Percentiles rank a stretch among this genome's conserved stretches.
Conservation (phyloP, 352 stramenopile species). For the Peronospora farinosa region DNA sequence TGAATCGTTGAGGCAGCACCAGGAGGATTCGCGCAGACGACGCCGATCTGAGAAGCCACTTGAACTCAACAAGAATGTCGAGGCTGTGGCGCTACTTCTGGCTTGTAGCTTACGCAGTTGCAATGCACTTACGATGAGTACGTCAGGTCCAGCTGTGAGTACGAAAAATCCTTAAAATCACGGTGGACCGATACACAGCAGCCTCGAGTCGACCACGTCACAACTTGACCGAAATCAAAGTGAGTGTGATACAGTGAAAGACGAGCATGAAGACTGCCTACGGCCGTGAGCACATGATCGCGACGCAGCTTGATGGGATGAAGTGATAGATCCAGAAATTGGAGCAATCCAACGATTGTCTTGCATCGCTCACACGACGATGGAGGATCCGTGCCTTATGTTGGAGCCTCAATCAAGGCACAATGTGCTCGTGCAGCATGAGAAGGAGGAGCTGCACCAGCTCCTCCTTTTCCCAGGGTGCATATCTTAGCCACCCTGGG, state of each 20-base stretch:
- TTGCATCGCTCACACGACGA: slow-evolving; percentile 51
- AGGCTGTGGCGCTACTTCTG: slow-evolving; percentile 19
- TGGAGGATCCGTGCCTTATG: slow-evolving; percentile 50
- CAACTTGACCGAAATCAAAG: slow-evolving; percentile 33
- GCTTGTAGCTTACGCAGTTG: slow-evolving; percentile 39
- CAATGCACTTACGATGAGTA: slow-evolving; percentile 69
- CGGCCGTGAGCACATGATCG: slow-evolving; percentile 29
- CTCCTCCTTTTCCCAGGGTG: no score
- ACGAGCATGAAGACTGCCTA: slow-evolving; percentile 29
- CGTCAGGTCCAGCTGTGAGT: slow-evolving; percentile 66
- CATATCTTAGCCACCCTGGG: no score
- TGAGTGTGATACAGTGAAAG: slow-evolving; percentile 1
- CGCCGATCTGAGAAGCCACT: slow-evolving; percentile 1
- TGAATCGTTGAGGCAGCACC: slow-evolving; percentile 11
- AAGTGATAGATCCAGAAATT: slow-evolving; percentile 64
- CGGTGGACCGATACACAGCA: slow-evolving; percentile 41
- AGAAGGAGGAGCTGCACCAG: slow-evolving; percentile 63
- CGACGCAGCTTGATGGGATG: slow-evolving; percentile 40
- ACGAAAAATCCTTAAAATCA: slow-evolving; percentile 61
- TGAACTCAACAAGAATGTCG: slow-evolving; percentile 7
- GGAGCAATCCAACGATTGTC: slow-evolving; percentile 66
- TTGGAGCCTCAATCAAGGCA: slow-evolving; percentile 51
- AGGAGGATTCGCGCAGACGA: slow-evolving; percentile 14
- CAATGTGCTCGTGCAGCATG: slow-evolving; percentile 61
- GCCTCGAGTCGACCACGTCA: slow-evolving; percentile 11